These are phyloP conservation scores for Lentinus brumalis DNA, from an alignment of 768 basidiomycete genomes.

Conservation along the genomic window DNA sequence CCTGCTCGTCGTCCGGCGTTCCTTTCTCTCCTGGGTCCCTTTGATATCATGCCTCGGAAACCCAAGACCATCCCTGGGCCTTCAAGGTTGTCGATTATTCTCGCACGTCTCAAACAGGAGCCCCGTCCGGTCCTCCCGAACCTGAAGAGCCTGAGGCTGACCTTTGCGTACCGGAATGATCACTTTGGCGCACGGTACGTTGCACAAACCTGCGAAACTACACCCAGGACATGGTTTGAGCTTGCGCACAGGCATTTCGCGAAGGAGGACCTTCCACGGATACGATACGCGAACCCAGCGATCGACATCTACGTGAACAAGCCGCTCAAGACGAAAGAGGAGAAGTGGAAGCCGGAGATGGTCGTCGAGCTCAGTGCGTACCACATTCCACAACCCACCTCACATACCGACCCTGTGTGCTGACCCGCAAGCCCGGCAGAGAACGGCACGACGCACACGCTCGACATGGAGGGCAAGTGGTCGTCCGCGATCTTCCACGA, in stretches of 20 bases:
- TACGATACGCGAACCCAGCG: slow-evolving; percentile 74
- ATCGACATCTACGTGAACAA: slow-evolving; percentile 62
- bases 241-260: slow-evolving; percentile 64
- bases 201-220: background rate
- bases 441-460: slow-evolving; percentile 47
- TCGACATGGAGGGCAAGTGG: slow-evolving; percentile 68
- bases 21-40: background rate
- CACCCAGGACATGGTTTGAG: background rate
- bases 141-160: slow-evolving; percentile 56
- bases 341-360: slow-evolving; percentile 63
- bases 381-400: background rate
- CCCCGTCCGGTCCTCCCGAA: slow-evolving; percentile 53
- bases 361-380: slow-evolving; percentile 64
- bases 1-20: background rate
- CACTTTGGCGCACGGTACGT: slow-evolving; percentile 75
- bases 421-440: slow-evolving; percentile 34
- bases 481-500: slow-evolving; percentile 69
- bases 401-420: background rate
- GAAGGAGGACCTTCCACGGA: slow-evolving; percentile 75
- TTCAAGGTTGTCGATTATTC: slow-evolving; percentile 55
- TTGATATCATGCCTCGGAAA: slow-evolving; percentile 30
- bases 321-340: slow-evolving; percentile 51
- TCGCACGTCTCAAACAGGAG: slow-evolving; percentile 49
- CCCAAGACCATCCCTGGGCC: slow-evolving; percentile 43
- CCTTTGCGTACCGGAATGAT: slow-evolving; percentile 62